Evolutionary conservation across 139 green algal genomes (phyloP), one percentile per base, ranked within the genome.

Genomic region (Coccomyxa sp.): DNA sequence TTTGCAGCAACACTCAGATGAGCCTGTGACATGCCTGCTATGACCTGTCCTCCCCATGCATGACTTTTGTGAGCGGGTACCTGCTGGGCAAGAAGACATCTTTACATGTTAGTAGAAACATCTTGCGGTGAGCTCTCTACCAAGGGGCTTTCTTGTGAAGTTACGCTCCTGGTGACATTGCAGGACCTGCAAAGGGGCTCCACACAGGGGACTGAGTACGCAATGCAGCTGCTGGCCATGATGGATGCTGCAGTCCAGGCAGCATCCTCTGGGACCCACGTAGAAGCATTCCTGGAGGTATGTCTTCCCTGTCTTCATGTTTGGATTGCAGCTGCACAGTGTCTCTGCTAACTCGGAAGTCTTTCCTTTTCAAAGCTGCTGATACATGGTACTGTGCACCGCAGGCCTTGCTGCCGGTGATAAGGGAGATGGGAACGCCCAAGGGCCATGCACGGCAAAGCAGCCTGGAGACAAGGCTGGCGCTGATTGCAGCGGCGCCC

Each of bases 361-460:
- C n/a, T n/a, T n/a, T n/a, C n/a, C n/a, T n/a, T n/a, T n/a, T n/a
- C n/a, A n/a, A n/a, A n/a, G n/a, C n/a, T n/a, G n/a, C n/a, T n/a
- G n/a, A n/a, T n/a, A n/a, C n/a, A n/a, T n/a, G n/a, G n/a, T n/a
- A n/a, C n/a, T n/a, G n/a, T n/a, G n/a, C n/a, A n/a, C n/a, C n/a
- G 35, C 54, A 83, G 79, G 74, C 74, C 0, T 41, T 83, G 71
- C 36, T 73, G 14, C 74, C 74, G 7, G 74, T 83, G 36, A 2
- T 83, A 14, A 64, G 38, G 14, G 79, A 83, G 74, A 77, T 83
- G 74, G 74, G 74, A 6, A 35, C 70, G 73, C 12, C 39, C 7
- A 38, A 64, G 22, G 73, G 73, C 38, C 79, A 83, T 50, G 14
- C 41, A 4, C 39, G 36, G 27, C 79, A 83, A 64, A 27, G 41